These are phyloP conservation scores for Rhodotorula sp. DNA, from an alignment of 1,284 basidiomycete genomes.

Conservation along the genomic window DNA sequence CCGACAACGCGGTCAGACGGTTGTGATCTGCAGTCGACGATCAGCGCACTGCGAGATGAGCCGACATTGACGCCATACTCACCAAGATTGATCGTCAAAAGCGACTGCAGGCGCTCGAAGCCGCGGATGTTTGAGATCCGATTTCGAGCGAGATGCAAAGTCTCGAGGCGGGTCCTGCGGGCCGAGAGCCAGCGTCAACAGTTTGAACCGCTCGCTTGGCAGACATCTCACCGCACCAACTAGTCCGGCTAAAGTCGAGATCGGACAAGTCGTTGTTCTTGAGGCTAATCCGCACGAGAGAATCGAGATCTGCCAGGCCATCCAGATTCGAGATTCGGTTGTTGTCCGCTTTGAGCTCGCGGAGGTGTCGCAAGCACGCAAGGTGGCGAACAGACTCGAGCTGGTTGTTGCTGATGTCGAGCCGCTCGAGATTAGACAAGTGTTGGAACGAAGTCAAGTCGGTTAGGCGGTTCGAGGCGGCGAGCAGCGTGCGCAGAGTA, in stretches of 20 bases:
- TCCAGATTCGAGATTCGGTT: slow-evolving; percentile 76
- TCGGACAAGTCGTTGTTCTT: slow-evolving; percentile 70
- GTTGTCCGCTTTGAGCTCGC: slow-evolving; percentile 82
- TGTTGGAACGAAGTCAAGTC: slow-evolving; percentile 86
- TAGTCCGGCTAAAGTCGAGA: slow-evolving; percentile 63
- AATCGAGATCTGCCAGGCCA: slow-evolving; percentile 74
- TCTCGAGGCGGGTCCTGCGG: slow-evolving; percentile 72
- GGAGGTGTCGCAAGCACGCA: slow-evolving; percentile 76
- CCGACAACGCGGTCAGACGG: slow-evolving; percentile 52
- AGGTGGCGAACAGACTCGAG: slow-evolving; percentile 81
- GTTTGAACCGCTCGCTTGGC: slow-evolving; percentile 16
- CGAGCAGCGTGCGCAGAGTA: slow-evolving; percentile 74
- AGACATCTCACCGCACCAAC: slow-evolving; percentile 62
- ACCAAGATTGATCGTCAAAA: slow-evolving; percentile 79
- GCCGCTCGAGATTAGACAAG: slow-evolving; percentile 75
- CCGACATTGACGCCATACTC: slow-evolving; percentile 45
- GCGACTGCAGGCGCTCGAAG: slow-evolving; percentile 61
- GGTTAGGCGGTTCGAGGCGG: slow-evolving; percentile 78
- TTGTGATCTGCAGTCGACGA: slow-evolving; percentile 66
- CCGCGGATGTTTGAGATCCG: slow-evolving; percentile 62
- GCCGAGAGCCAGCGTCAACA: slow-evolving; percentile 5
- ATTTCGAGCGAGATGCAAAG: slow-evolving; percentile 80
- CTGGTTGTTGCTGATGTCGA: slow-evolving; percentile 89
- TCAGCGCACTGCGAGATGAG: no score
- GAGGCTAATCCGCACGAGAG: slow-evolving; percentile 77